Conservation (phyloP, 176 grass and related monocot genomes). For the Calamus simplicifolius region DNA sequence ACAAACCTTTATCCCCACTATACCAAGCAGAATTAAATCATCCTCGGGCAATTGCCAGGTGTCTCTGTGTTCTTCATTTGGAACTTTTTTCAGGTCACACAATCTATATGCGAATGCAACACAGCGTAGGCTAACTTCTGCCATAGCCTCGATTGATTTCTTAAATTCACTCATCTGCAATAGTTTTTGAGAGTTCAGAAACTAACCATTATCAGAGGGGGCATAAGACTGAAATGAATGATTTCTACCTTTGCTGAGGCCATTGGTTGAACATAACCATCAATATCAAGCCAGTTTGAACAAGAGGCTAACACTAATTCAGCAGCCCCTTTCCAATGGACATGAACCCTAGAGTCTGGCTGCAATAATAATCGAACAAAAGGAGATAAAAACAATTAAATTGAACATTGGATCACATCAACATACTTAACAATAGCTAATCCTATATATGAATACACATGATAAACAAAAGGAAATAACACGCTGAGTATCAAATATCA, state of each 20-base stretch:
- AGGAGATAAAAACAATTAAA: too few species aligned
- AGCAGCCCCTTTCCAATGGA: conserved; percentile 97
- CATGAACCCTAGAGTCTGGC: conserved; percentile 53
- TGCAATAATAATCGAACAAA: conserved; percentile 25
- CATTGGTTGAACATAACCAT: conserved; percentile 48
- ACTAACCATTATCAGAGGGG: neutral
- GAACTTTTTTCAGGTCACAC: conserved; percentile 44
- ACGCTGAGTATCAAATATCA: too few species aligned
- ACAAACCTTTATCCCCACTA: conserved; percentile 42
- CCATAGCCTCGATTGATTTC: conserved; percentile 74
- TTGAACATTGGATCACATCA: too few species aligned
- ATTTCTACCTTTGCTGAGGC: conserved; percentile 42
- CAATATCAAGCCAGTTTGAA: conserved; percentile 48
- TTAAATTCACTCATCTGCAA: conserved; percentile 62
- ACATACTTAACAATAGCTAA: too few species aligned
- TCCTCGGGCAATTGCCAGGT: conserved; percentile 58
- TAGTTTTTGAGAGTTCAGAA: conserved; percentile 1
- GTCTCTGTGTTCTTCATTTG: conserved; percentile 48
- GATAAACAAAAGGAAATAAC: too few species aligned
- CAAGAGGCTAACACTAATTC: conserved; percentile 79
- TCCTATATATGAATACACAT: too few species aligned
- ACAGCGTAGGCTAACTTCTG: conserved; percentile 68
- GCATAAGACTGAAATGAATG: conserved; percentile 1
- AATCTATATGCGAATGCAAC: conserved; percentile 74
- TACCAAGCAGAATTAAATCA: conserved; percentile 35